Conservation (phyloP, 495 filamentous ascomycete species). For the Durotheca rogersii region DNA sequence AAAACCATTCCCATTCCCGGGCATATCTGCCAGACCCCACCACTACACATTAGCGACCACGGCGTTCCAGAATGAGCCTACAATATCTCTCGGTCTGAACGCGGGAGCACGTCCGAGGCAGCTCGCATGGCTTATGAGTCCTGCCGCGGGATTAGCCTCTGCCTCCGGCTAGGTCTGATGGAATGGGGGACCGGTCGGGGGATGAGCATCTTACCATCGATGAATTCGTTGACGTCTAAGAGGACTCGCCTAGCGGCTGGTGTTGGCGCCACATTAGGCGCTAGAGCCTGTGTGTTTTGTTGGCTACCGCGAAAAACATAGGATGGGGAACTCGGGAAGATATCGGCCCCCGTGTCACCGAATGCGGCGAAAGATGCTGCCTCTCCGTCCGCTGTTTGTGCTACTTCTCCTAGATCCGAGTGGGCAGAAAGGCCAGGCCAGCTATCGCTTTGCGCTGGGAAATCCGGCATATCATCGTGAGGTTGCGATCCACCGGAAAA, state of each 20-base stretch:
- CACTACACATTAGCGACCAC: conserved; percentile 10
- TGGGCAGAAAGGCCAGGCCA: conserved; percentile 8
- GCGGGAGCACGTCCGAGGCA: conserved; percentile 66
- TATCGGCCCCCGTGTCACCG: conserved; percentile 14
- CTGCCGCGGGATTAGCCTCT: too few relatives aligned
- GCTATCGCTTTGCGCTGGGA: too few relatives aligned
- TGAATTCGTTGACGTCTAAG: conserved; percentile 33
- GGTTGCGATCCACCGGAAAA: background rate
- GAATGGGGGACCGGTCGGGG: background rate
- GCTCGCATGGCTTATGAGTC: conserved; percentile 46
- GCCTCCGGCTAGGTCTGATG: too few relatives aligned
- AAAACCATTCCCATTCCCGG: too few relatives aligned
- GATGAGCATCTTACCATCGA: conserved; percentile 10
- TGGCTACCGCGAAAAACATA: conserved; percentile 35
- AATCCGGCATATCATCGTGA: background rate
- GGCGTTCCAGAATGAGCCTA: conserved; percentile 53
- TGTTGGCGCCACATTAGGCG: background rate
- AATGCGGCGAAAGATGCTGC: conserved; percentile 24
- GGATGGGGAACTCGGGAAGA: conserved; percentile 12
- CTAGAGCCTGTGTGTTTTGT: too few relatives aligned
- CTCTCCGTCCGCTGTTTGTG: background rate
- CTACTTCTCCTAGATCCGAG: conserved; percentile 7
- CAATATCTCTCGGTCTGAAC: conserved; percentile 59
- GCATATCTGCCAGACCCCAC: background rate
- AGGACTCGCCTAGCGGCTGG: conserved; percentile 10